Evolutionary conservation across 1,284 basidiomycete genomes (phyloP).

Genomic region (Meripilus lineatus): DNA sequence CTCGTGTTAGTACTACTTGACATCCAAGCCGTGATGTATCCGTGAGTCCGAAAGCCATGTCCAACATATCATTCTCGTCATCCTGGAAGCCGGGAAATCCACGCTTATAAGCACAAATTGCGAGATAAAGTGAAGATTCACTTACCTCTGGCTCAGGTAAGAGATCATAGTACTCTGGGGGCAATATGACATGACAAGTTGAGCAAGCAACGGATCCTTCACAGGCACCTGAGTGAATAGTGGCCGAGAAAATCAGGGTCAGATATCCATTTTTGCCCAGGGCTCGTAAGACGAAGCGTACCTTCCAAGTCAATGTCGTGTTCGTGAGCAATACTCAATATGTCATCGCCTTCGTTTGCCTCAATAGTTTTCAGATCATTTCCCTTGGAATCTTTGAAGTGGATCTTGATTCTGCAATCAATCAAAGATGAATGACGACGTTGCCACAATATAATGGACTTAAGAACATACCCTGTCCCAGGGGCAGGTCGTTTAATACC

Average conservation of each 20-base stretch:
- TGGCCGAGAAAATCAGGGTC: neutral
- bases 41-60: conserved; percentile 95
- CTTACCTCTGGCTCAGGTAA: conserved; percentile 80
- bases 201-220: conserved; percentile 97
- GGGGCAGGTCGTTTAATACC: conserved; percentile 50
- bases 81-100: conserved; percentile 48
- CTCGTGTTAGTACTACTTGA: conserved; percentile 82
- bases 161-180: conserved; percentile 78
- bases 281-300: conserved; percentile 27
- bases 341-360: conserved; percentile 91
- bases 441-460: neutral
- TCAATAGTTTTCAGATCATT: conserved; percentile 82
- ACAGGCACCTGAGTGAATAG: conserved; percentile 70
- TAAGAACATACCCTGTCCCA: conserved; percentile 52
- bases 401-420: conserved; percentile 71
- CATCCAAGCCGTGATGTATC: conserved; percentile 85
- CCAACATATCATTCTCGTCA: conserved; percentile 98
- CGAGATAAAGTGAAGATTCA: neutral
- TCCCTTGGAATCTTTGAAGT: conserved; percentile 89
- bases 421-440: conserved; percentile 6
- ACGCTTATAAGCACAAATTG: too few relatives aligned
- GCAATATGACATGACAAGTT: conserved; percentile 93
- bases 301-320: conserved; percentile 98
- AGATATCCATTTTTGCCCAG: neutral
- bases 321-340: conserved; percentile 90